Base-by-base conservation (phyloP, 2,329 filamentous ascomycete genomes). In the Diaporthe helianthi region DNA sequence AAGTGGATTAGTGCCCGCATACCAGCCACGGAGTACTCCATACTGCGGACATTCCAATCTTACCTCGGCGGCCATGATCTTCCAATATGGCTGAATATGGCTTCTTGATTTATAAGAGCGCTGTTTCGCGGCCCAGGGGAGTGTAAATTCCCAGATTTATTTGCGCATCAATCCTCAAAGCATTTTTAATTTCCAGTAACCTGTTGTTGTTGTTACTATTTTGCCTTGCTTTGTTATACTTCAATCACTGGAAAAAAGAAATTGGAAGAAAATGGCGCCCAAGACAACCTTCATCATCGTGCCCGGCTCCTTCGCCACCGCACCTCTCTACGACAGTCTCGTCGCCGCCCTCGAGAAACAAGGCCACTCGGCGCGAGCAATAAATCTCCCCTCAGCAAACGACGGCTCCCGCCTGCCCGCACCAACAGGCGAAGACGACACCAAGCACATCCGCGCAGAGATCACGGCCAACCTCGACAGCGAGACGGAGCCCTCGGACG, bases 391-490 rank as follows among this genome's bases (percentile, higher is more conserved):
- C 29, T 72, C 72, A 6, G 71, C 71, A 53, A 71, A 72, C 36
- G 72, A 72, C 38, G 72, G 71, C 22, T 70, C 69, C 7, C 64
- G 66, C 0, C 29, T 68, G 12, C 72, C 72, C 3, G 17, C 72
- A 2, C 58, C 71, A 3, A 72, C 58, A n/a, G 54, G 38, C 19
- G 51, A 71, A 12, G 76, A 73, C n/a, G 72, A 73, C 31, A 67
- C 67, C 31, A 66, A 67, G 10, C 65, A 71, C 29, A 72, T 74
- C 60, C 66, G 71, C 6, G 26, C 38, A 13, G 55, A 53, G 2
- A 19, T 72, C 17, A 53, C 54, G 5, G 31, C 72, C 61, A 54
- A 65, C 53, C 67, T 73, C 7, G 72, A 73, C 60, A 73, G 78
- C 36, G 69, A 76, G 5, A 72, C 72, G 1, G 72, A 73, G 8